Evolutionary conservation across 2,329 filamentous ascomycete genomes (phyloP).

Genomic region (Neophaeococcomyces mojaviensis): DNA sequence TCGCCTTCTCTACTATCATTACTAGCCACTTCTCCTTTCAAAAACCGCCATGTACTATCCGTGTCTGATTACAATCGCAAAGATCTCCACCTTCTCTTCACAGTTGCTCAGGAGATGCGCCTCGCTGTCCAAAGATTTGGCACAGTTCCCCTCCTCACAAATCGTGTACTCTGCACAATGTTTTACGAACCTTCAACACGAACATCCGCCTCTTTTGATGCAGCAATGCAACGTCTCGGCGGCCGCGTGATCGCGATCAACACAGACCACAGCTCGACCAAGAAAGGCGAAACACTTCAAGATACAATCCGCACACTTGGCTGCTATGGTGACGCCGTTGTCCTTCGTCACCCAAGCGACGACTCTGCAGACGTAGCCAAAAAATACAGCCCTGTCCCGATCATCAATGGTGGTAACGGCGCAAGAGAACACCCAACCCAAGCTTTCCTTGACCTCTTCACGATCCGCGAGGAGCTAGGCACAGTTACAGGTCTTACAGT

Average conservation of each 20-base stretch:
- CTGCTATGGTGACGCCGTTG: constrained; percentile 89
- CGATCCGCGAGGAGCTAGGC: constrained; percentile 93
- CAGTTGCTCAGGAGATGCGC: constrained; percentile 95
- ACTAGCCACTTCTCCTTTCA: constrained; percentile 75
- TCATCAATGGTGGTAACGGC: constrained; percentile 96
- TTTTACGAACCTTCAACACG: constrained; percentile 98
- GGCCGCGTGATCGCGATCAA: constrained; percentile 76
- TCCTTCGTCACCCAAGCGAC: constrained; percentile 88
- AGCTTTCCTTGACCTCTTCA: constrained; percentile 95
- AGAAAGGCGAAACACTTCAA: constrained; percentile 90
- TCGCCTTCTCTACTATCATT: constrained; percentile 59
- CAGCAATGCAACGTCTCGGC: constrained; percentile 95
- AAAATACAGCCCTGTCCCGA: constrained; percentile 80
- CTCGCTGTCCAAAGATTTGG: constrained; percentile 88
- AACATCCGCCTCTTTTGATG: constrained; percentile 91
- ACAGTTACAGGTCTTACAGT: constrained; percentile 93
- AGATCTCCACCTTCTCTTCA: constrained; percentile 89
- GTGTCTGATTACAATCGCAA: constrained; percentile 82
- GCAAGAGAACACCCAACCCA: constrained; percentile 95
- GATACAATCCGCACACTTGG: constrained; percentile 89
- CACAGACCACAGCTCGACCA: constrained; percentile 76
- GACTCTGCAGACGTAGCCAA: constrained; percentile 71
- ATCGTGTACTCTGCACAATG: constrained; percentile 79
- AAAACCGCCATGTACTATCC: constrained; percentile 80
- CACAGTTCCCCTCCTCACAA: constrained; percentile 76